Conservation (phyloP, 129 eudicot genomes). For the Saussurea involucrata region DNA sequence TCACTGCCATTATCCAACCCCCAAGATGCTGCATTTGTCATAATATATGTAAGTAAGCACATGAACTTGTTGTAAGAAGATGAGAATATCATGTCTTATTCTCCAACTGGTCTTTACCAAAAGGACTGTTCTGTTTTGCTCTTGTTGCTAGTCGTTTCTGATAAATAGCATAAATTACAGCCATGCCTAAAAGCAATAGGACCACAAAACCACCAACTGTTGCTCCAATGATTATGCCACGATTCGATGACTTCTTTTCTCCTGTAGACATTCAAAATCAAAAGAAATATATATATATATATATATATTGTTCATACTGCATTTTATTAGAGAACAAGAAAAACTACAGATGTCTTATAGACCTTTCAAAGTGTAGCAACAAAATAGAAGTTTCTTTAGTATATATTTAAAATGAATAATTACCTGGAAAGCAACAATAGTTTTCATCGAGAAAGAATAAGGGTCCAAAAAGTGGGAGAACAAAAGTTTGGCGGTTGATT, state of each 20-base stretch:
- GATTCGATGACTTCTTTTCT: constrained; percentile 42
- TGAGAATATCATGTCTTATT: background rate
- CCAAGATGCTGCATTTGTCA: constrained; percentile 73
- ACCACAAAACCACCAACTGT: constrained; percentile 49
- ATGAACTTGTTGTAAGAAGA: background rate
- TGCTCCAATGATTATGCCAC: constrained; percentile 57
- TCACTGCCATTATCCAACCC: constrained; percentile 40
- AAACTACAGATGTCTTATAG: background rate
- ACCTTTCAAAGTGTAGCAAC: background rate
- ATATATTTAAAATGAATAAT: background rate
- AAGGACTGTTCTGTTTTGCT: constrained; percentile 51
- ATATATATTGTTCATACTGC: background rate
- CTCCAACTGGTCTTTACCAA: constrained; percentile 43
- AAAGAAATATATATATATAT: too few relatives aligned
- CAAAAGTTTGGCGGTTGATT: constrained; percentile 63
- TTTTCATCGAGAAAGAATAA: constrained; percentile 46
- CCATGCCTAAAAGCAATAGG: constrained; percentile 44
- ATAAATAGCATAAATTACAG: constrained; percentile 50
- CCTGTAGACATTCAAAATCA: constrained; percentile 31
- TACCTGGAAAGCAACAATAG: constrained; percentile 66
- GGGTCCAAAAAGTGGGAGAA: constrained; percentile 54
- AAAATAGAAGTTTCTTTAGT: background rate
- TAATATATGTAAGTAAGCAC: background rate
- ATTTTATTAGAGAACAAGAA: background rate
- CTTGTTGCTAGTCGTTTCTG: constrained; percentile 53